Base-by-base conservation (phyloP, 2,329 filamentous ascomycete genomes). In the Neophaeococcomyces aloes region DNA sequence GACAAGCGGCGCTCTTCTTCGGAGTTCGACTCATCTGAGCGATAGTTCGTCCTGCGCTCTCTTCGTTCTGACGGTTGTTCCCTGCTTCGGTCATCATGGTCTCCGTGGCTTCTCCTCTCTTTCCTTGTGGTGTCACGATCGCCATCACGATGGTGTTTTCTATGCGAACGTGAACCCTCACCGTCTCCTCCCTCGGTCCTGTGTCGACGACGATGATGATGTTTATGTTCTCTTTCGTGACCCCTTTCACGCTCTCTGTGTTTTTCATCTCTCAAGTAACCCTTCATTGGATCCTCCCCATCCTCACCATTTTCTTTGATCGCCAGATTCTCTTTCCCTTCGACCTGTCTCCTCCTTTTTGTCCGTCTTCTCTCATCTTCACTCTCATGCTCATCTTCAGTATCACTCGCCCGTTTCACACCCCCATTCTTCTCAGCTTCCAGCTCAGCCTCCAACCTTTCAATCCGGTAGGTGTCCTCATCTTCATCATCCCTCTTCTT, bases 271-370 rank as follows among this genome's bases (percentile, higher is more conserved):
- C 95, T 79, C 51, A 96, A 61, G 56, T 85, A 95, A 29, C 78
- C 79, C 65, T 94, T 95, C 91, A 98, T 98, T 0, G 91, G 91
- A 61, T 98, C 91, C 48, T 96, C 89, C 18, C 95, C 88, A 6
- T 42, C 39, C 52, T 96, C 91, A 51, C 93, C 83, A 13, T 89
- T 80, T 42, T 56, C 50, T 43, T 48, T 50, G 36, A 49, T 49
- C 25, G 75, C 68, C 41, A 93, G 78, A 44, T 70, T 68, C 65
- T 96, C 88, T 59, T 95, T 88, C 48, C 78, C 82, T 8, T 94
- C 63, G 67, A 84, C 63, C 41, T 60, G 56, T 62, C 45, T 58
- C 59, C 46, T 64, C 60, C 50, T 64, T 61, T 45, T 59, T 59
- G 46, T 64, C 59, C 47, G 47, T 29, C 48, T 53, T 30, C 36